A percentile compares a stretch with the other conserved stretches of the same genome.
These are phyloP conservation scores for Tillandsia leiboldiana DNA, from an alignment of 176 grass and related monocot genomes.

Conservation along the genomic window DNA sequence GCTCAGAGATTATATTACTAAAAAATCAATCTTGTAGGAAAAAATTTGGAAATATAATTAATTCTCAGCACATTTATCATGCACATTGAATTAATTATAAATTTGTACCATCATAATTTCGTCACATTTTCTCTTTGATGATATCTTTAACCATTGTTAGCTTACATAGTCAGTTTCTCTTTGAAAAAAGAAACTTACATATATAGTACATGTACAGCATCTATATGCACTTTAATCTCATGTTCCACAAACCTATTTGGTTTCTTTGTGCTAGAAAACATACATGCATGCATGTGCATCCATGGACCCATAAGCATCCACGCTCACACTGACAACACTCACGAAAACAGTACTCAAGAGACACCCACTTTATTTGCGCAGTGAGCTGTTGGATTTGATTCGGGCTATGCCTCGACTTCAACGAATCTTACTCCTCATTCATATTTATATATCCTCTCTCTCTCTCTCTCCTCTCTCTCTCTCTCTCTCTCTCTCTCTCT, in stretches of 20 bases:
- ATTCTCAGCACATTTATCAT: too few species aligned
- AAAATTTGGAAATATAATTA: too few species aligned
- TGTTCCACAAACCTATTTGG: too few species aligned
- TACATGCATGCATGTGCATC: slow-evolving; percentile 1
- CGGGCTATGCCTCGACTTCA: slow-evolving; percentile 7
- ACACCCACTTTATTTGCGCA: slow-evolving; percentile 12
- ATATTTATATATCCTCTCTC: neutral
- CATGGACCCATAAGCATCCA: neutral
- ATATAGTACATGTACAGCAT: neutral
- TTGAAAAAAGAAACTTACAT: neutral
- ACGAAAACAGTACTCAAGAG: neutral
- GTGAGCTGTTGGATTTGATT: slow-evolving; percentile 2
- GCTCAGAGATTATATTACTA: too few species aligned
- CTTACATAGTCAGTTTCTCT: neutral
- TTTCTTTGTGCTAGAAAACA: too few species aligned
- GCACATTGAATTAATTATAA: too few species aligned
- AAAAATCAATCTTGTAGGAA: too few species aligned
- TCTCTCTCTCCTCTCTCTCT: slow-evolving; percentile 1
- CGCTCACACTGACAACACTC: neutral
- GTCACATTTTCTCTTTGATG: too few species aligned
- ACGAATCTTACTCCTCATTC: neutral
- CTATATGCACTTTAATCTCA: neutral
- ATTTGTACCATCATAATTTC: too few species aligned
- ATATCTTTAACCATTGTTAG: neutral
- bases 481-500: slow-evolving; percentile 5